Conservation (phyloP, 1,284 basidiomycete genomes). For the Cryptococcus maquisensis region DNA sequence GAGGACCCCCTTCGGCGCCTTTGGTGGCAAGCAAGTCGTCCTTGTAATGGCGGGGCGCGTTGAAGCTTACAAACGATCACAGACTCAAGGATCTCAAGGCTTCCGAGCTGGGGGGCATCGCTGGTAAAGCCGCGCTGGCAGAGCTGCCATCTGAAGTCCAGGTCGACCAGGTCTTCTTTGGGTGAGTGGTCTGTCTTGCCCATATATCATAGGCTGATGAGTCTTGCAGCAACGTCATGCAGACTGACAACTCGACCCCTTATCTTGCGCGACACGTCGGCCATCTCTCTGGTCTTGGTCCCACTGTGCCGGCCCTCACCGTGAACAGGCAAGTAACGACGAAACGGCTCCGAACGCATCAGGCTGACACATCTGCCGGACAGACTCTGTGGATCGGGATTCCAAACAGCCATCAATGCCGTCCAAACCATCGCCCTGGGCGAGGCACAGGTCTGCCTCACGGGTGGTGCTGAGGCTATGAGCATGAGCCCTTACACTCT, state of each 20-base stretch:
- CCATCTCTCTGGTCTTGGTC: slow-evolving; percentile 52
- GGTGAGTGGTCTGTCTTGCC: slow-evolving; percentile 36
- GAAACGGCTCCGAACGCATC: background rate
- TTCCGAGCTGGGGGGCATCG: slow-evolving; percentile 53
- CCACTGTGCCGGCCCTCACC: slow-evolving; percentile 54
- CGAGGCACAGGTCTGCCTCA: slow-evolving; percentile 54
- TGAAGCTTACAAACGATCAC: no score
- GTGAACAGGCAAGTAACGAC: slow-evolving; percentile 50
- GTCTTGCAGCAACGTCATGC: slow-evolving; percentile 44
- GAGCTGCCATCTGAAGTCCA: slow-evolving; percentile 49
- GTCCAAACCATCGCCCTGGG: slow-evolving; percentile 54
- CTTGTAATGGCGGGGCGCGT: background rate
- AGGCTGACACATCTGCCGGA: background rate
- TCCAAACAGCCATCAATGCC: slow-evolving; percentile 55
- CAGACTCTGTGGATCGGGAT: slow-evolving; percentile 56
- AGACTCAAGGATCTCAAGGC: slow-evolving; percentile 50
- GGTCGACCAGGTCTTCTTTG: slow-evolving; percentile 53
- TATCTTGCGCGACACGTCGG: slow-evolving; percentile 57
- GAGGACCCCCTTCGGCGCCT: slow-evolving; percentile 56
- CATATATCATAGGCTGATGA: background rate
- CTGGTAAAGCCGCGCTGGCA: slow-evolving; percentile 54
- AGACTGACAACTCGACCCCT: slow-evolving; percentile 52
- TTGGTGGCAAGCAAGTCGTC: slow-evolving; percentile 51
- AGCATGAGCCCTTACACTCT: slow-evolving; percentile 53
- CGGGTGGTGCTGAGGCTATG: slow-evolving; percentile 57